These are phyloP conservation scores for Pythium biforme DNA, from an alignment of 352 stramenopile genomes.

Conservation along the genomic window DNA sequence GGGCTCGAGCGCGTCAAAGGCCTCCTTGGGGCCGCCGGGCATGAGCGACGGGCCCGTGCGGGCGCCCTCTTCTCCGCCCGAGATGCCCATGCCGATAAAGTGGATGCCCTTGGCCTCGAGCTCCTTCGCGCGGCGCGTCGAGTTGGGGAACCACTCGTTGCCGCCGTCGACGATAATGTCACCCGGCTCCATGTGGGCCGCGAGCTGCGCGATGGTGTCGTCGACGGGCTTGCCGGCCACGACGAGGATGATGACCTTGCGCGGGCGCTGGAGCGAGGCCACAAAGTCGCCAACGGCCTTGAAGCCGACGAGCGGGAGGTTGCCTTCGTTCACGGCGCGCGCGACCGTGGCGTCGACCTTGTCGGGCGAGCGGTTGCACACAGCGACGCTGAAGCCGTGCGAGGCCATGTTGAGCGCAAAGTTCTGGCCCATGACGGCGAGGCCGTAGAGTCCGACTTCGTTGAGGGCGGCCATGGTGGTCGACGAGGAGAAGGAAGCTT, in stretches of 20 bases:
- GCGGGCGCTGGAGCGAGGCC: conserved; percentile 89
- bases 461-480: conserved; percentile 56
- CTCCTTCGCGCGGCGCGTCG: conserved; percentile 91
- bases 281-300: conserved; percentile 94
- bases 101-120: conserved; percentile 95
- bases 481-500: neutral
- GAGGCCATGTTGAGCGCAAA: conserved; percentile 99
- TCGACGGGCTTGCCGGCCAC: conserved; percentile 97
- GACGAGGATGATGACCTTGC: conserved; percentile 98
- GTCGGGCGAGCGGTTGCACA: conserved; percentile 96
- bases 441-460: conserved; percentile 88
- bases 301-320: conserved; percentile 92
- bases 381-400: conserved; percentile 96
- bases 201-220: conserved; percentile 85
- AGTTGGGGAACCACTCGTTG: conserved; percentile 99
- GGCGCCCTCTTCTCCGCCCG: conserved; percentile 97
- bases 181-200: conserved; percentile 88
- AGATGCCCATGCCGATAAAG: conserved; percentile 99
- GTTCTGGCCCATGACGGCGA: conserved; percentile 98
- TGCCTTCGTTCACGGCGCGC: conserved; percentile 94
- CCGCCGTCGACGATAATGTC: conserved; percentile 99
- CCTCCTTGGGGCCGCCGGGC: conserved; percentile 94
- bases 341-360: conserved; percentile 97
- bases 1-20: conserved; percentile 95
- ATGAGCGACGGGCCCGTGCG: conserved; percentile 98